Evolutionary conservation across 192 early-diverging fungal genomes (phyloP), one percentile per base, ranked within the genome.

Genomic region (Diversispora epigaea): DNA sequence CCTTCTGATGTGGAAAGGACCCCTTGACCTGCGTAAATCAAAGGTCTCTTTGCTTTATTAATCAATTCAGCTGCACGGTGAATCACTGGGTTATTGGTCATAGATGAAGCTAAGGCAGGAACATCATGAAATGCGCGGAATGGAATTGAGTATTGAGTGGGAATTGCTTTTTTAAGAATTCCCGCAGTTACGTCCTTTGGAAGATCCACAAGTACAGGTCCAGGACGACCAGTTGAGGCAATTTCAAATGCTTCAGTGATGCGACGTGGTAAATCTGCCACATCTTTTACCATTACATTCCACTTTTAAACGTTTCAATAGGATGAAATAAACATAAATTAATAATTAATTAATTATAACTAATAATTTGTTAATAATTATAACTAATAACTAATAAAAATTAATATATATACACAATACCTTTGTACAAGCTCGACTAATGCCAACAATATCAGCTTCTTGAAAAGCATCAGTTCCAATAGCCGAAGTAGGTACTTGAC

Each of bases 171-270:
- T 68, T 84, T 91, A 57, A 99, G 83, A 22, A 95, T 87, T 43
- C 89, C 90, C 60, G 95, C 97, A 3, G 97, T 99, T 60, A 99
- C 90, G 84, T 99, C 96, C 82, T 99, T 99, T 76, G 97, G 97
- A 63, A 99, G 85, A 85, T 99, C 97, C 6, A 99, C 95, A 8
- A 99, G 85, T 62, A 99, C 97, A 57, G 97, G 97, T 21, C 97
- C 97, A 2, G 95, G 97, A 4, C 97, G 89, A 41, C 97, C 97
- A 7, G 88, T 91, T 0, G 93, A 97, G 22, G 96, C 97, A 75
- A 99, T 98, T 76, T 96, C 90, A 76, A 99, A 99, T 10, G 97
- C 96, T 84, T 99, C 97, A 80, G 96, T 97, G 85, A 99, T 97
- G 78, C 97, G 92, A 32, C 96, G 87, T 54, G 97, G 97, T 49